A percentile compares a stretch with the other conserved stretches of the same genome.
These are phyloP conservation scores for Trichophyton rubrum DNA, from an alignment of 2,329 filamentous ascomycete species.

Conservation along the genomic window DNA sequence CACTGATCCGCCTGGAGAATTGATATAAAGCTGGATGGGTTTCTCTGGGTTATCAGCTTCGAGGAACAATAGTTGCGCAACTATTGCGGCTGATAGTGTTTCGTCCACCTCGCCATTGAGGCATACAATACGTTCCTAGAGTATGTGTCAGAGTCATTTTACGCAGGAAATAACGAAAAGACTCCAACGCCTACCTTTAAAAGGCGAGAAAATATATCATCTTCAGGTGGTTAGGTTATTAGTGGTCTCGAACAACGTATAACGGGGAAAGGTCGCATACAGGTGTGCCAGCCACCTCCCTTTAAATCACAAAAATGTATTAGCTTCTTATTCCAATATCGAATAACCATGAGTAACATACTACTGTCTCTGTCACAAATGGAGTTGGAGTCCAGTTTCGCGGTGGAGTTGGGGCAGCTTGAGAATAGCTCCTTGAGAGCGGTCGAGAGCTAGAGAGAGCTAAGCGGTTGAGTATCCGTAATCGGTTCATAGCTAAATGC, in stretches of 20 bases:
- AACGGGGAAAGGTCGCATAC: conserved; percentile 38
- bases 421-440: conserved; percentile 10
- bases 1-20: conserved; percentile 86
- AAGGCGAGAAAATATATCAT: conserved; percentile 71
- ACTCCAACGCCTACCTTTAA: conserved; percentile 46
- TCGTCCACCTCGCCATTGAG: conserved; percentile 88
- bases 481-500: conserved; percentile 12
- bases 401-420: conserved; percentile 18
- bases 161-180: conserved; percentile 3
- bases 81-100: conserved; percentile 79
- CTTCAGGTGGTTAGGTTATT: conserved; percentile 31
- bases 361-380: conserved; percentile 44
- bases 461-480: conserved; percentile 10
- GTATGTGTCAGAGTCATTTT: background rate
- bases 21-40: conserved; percentile 95
- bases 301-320: conserved; percentile 22
- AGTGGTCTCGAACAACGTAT: conserved; percentile 14
- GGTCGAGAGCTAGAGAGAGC: conserved; percentile 6
- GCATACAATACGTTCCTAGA: conserved; percentile 79
- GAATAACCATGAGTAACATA: conserved; percentile 27
- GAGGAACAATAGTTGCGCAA: conserved; percentile 92
- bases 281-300: conserved; percentile 66
- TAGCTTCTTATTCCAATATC: background rate
- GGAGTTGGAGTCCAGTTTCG: conserved; percentile 41
- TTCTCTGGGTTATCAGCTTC: conserved; percentile 93